Evolutionary conservation across 2,329 filamentous ascomycete species (phyloP), one percentile per base, ranked within the genome.

Genomic region (Calonectria fujianensis): DNA sequence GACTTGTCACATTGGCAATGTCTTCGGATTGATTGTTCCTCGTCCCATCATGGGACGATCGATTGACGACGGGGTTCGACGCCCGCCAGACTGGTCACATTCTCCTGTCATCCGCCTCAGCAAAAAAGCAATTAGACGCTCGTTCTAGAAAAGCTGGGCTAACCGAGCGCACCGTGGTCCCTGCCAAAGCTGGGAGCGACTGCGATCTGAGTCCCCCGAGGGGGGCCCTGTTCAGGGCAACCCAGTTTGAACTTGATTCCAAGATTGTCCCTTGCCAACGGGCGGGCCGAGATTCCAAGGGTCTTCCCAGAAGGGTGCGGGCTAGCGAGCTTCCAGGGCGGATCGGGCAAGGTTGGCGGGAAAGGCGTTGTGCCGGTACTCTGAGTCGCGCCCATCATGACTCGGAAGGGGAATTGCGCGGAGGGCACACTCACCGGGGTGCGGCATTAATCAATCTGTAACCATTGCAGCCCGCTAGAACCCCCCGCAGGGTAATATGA

Each of bases 401-500:
- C 57, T 63, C 57, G 35, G 32, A 11, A 10, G 13, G 18, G 14
- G 27, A n/a, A 20, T 29, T 64, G 59, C 35, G 59, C 24, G 20
- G 35, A 57, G 29, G 8, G 41, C 24, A 24, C 24, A 39, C 14
- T 13, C 20, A 63, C 31, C 2, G 29, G 35, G 57, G 35, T 65
- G 61, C 61, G 61, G 61, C 61, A 65, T 65, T 65, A 65, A 65
- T 24, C 18, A n/a, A 65, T 65, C 35, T 27, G 20, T 9, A 29
- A n/a, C 18, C 10, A 63, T 13, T 24, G 16, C 57, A 63, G 31
- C 31, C 52, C 24, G 24, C 24, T 24, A 32, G 31, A 1, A 63
- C n/a, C 35, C 35, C 35, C 35, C 35, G 57, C 35, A 63, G 27
- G 6, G n/a, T 61, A 16, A 14, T 27, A 18, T 41, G 13, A 41